Conservation (phyloP, 768 basidiomycete species). For the Pluteus cervinus region DNA sequence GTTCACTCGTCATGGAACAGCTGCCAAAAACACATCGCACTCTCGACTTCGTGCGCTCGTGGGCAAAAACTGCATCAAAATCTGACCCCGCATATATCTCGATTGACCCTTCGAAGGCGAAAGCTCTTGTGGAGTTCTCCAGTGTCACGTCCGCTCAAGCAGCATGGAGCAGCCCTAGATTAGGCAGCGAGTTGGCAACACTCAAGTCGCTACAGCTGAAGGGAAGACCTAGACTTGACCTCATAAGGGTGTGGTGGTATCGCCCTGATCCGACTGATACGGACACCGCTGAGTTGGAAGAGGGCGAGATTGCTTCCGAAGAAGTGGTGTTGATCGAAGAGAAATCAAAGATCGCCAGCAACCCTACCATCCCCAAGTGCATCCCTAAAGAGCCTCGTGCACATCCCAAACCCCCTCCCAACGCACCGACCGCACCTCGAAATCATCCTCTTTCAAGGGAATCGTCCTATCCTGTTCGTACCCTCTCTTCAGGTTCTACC, state of each 20-base stretch:
- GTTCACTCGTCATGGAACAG: constrained; percentile 52
- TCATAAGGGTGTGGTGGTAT: constrained; percentile 46
- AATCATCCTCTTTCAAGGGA: too few relatives aligned
- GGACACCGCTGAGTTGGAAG: constrained; percentile 40
- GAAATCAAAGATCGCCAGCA: too few relatives aligned
- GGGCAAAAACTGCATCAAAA: constrained; percentile 34
- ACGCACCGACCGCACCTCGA: too few relatives aligned
- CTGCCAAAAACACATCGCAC: constrained; percentile 44
- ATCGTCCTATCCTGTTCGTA: too few relatives aligned
- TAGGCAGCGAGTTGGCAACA: constrained; percentile 24
- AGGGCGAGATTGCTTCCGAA: constrained; percentile 43
- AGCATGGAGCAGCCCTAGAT: constrained; percentile 44
- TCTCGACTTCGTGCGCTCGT: constrained; percentile 32
- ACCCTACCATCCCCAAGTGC: too few relatives aligned
- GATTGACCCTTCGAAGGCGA: constrained; percentile 34
- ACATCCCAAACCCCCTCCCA: too few relatives aligned
- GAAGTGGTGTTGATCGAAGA: constrained; percentile 17
- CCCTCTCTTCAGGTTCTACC: too few relatives aligned
- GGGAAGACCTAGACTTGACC: constrained; percentile 37
- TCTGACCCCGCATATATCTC: constrained; percentile 32
- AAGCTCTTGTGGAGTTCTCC: constrained; percentile 47
- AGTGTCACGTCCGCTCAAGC: constrained; percentile 35
- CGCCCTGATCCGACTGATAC: constrained; percentile 34
- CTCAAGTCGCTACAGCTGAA: constrained; percentile 32
- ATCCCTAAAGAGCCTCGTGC: too few relatives aligned